Conservation (phyloP, 192 early-diverging fungal genomes). For the Dissophora ornata region DNA sequence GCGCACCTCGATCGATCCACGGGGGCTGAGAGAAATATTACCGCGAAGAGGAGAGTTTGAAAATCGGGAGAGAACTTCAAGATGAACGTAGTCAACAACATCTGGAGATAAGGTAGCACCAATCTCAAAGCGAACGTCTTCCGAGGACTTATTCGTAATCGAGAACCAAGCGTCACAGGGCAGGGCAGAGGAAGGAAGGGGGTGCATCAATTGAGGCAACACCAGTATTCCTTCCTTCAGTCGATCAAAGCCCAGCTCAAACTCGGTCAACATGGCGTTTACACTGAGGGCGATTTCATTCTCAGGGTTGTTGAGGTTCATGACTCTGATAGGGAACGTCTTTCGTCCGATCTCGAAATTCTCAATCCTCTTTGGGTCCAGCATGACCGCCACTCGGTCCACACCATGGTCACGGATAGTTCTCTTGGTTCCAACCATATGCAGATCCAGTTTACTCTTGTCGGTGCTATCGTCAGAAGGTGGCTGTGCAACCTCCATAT, state of each 20-base stretch:
- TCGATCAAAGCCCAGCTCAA: constrained; percentile 82
- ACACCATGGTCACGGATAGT: constrained; percentile 33
- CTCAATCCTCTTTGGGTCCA: constrained; percentile 73
- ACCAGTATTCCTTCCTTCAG: constrained; percentile 73
- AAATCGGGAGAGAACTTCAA: constrained; percentile 83
- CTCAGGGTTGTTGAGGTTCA: constrained; percentile 74
- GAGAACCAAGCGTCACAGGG: constrained; percentile 87
- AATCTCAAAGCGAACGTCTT: constrained; percentile 85
- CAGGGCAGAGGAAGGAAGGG: constrained; percentile 63
- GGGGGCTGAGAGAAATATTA: constrained; percentile 70
- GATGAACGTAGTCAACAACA: constrained; percentile 67
- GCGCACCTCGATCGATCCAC: constrained; percentile 76
- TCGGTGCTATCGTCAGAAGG: constrained; percentile 4
- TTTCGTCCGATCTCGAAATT: constrained; percentile 61
- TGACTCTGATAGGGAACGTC: constrained; percentile 62
- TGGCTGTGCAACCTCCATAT: constrained; percentile 56
- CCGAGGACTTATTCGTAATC: constrained; percentile 77
- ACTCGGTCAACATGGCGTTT: constrained; percentile 68
- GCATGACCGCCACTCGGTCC: constrained; percentile 64
- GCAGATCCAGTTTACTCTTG: neutral
- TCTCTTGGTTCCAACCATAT: constrained; percentile 24
- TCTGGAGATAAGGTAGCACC: constrained; percentile 72
- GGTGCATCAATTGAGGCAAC: constrained; percentile 78
- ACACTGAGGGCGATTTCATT: constrained; percentile 68
- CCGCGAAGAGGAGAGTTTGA: constrained; percentile 84